phyloP scores from a whole-genome alignment of 768 basidiomycete genomes.

The Macrolepiota fuliginosa region DNA sequence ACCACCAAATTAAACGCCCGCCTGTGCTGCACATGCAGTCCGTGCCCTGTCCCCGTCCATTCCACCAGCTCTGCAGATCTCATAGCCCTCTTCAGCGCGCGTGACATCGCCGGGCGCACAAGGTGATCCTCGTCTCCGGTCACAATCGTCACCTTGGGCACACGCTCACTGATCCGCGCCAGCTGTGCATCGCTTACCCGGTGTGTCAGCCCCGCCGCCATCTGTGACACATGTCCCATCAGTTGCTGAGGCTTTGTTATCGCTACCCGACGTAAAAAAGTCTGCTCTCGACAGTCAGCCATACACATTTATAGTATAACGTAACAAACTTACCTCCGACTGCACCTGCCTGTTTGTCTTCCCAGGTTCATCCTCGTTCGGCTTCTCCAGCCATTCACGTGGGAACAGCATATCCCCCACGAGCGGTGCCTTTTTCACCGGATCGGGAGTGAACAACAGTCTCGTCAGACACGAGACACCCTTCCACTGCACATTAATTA shows the following conservation, averaged over 20 bases:
- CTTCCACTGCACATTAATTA: constrained; percentile 30
- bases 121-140: constrained; percentile 68
- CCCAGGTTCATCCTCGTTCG: constrained; percentile 51
- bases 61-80: constrained; percentile 53
- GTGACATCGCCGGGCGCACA: constrained; percentile 49
- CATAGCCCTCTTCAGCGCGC: constrained; percentile 55
- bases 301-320: constrained; percentile 12
- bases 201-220: constrained; percentile 67
- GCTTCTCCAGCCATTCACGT: constrained; percentile 53
- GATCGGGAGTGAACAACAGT: constrained; percentile 42
- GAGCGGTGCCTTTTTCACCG: constrained; percentile 44
- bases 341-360: constrained; percentile 67
- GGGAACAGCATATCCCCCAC: constrained; percentile 62
- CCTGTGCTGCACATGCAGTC: constrained; percentile 46
- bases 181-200: constrained; percentile 49
- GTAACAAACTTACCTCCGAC: constrained; percentile 36
- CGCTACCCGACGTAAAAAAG: constrained; percentile 40
- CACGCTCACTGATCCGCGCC: constrained; percentile 42
- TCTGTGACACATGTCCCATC: constrained; percentile 68
- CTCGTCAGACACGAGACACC: constrained; percentile 34
- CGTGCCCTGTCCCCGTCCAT: constrained; percentile 68
- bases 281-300: constrained; percentile 28
- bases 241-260: constrained; percentile 58
- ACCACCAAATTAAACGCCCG: constrained; percentile 54
- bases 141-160: constrained; percentile 68